Evolutionary conservation across 192 early-diverging fungal species (phyloP), one percentile per base, ranked within the genome.

Genomic region (Backusella australiensis): DNA sequence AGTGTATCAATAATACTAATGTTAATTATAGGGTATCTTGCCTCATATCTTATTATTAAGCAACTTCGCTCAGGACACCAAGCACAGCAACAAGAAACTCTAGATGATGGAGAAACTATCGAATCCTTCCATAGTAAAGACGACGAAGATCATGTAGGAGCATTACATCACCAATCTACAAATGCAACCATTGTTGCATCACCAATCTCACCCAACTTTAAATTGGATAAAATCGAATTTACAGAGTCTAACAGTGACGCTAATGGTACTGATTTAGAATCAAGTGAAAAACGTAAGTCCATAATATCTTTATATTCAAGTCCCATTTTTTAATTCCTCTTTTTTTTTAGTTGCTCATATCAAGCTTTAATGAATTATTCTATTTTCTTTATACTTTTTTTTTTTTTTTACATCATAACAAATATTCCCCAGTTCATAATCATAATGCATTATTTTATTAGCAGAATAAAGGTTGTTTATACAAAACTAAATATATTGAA

Each of bases 1-100:
- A 32, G 14, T 6, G 26, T 11, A 26, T 12, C 34, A 36, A 11
- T 5, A 32, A 23, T 41, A 29, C 11, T n/a, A 49, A 42, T 76
- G 21, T 68, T 21, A 21, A 29, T 21, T 5, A 29, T 32, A 78
- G 77, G 77, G 77, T 74, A 73, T 44, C 44, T 78, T 23, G 71
- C 72, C 17, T 78, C 77, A 14, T 78, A 74, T 59, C 77, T 78
- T 23, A 74, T 78, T 39, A 78, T 78, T 38, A 78, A 78, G 12
- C 77, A 78, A 67, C 44, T 78, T 44, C 38, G 41, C 0, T 63
- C 56, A 29, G 23, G 23, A 63, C 23, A 29, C 26, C 26, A 63
- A 29, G 2, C 32, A 21, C 29, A 63, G 26, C 32, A 29, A 3
- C 9, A 26, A 59, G 23, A 4, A 2, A 63, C 23, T 29, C 11